A percentile compares a stretch with the other conserved stretches of the same genome.
phyloP scores from a whole-genome alignment of 208 protist species.

The Naegleria lovaniensis region DNA sequence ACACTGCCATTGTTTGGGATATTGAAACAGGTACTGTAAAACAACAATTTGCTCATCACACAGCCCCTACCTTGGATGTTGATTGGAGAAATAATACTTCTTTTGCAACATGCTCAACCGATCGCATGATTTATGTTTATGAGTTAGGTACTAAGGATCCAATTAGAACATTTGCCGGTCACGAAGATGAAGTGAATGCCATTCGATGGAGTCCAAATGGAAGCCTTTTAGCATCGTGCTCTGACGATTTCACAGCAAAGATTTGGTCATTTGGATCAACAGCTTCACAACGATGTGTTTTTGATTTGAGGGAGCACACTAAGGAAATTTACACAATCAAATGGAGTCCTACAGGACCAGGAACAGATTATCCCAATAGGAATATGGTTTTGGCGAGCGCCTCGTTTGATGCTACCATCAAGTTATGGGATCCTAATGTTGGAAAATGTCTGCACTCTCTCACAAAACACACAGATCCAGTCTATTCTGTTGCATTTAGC shows the following conservation, averaged over 20 bases:
- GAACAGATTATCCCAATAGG: constrained; percentile 48
- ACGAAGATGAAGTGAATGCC: constrained; percentile 71
- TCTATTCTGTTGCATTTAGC: constrained; percentile 31
- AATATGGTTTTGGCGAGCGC: constrained; percentile 53
- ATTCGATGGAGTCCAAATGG: constrained; percentile 70
- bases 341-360: constrained; percentile 48
- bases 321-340: constrained; percentile 70
- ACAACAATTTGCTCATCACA: background rate
- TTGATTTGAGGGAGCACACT: constrained; percentile 48
- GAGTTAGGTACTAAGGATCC: constrained; percentile 47
- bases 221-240: constrained; percentile 69
- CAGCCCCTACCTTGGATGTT: constrained; percentile 68
- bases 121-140: constrained; percentile 65
- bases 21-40: background rate
- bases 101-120: constrained; percentile 71
- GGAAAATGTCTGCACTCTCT: constrained; percentile 50
- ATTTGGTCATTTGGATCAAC: constrained; percentile 46
- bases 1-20: constrained; percentile 70
- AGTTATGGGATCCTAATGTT: constrained; percentile 54
- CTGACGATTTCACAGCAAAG: constrained; percentile 72
- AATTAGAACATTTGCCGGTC: constrained; percentile 45
- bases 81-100: constrained; percentile 66
- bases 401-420: constrained; percentile 59
- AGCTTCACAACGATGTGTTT: constrained; percentile 40
- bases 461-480: constrained; percentile 44